Conservation (phyloP, 345 rosid species). For the Populus ilicifolia region DNA sequence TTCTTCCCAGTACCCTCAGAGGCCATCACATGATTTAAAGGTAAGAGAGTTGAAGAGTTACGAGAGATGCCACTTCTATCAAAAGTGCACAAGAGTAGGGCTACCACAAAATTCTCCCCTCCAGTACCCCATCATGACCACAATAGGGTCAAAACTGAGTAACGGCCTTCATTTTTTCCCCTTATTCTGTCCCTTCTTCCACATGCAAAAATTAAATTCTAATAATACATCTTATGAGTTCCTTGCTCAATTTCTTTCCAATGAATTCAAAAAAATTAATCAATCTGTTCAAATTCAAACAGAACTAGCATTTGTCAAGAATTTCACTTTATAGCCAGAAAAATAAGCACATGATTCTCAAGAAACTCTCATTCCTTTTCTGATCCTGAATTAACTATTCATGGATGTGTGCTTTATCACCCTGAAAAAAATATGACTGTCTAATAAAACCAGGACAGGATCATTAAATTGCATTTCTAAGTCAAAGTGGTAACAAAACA, state of each 20-base stretch:
- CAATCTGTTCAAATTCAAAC: background rate
- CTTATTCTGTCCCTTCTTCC: background rate
- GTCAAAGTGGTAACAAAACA: background rate
- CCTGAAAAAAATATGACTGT: background rate
- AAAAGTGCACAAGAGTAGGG: background rate
- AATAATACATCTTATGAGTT: background rate
- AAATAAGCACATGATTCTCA: background rate
- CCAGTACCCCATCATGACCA: background rate
- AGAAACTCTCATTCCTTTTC: background rate
- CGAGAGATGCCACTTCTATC: background rate
- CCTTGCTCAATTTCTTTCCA: constrained; percentile 1
- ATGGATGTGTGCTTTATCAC: background rate
- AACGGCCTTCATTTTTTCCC: background rate
- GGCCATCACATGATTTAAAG: background rate
- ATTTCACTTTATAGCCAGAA: background rate
- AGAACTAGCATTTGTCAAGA: background rate
- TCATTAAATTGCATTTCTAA: background rate
- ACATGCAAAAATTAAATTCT: background rate
- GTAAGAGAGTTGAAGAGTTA: background rate
- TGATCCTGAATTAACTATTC: background rate
- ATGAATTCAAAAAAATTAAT: background rate
- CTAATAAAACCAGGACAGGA: background rate
- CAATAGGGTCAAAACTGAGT: background rate
- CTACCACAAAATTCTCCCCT: background rate
- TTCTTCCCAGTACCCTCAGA: background rate